These are phyloP conservation scores for Aspergillus panamensis DNA, from an alignment of 495 filamentous ascomycete species.

Conservation along the genomic window DNA sequence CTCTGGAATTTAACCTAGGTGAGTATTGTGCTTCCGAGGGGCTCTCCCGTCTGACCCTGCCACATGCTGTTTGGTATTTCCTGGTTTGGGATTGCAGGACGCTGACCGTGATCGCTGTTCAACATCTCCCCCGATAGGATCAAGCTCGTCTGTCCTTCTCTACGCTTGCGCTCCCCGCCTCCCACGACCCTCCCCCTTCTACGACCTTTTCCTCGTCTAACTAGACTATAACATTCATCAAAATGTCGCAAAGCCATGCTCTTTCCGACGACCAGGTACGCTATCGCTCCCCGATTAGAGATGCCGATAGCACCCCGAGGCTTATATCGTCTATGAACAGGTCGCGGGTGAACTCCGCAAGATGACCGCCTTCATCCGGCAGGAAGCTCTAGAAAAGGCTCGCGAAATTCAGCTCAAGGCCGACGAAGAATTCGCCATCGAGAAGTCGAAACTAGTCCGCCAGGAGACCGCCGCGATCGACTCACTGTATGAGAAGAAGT, in stretches of 20 bases:
- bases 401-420: constrained; percentile 96
- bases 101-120: constrained; percentile 9
- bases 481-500: constrained; percentile 89
- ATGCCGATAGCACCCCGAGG: constrained; percentile 10
- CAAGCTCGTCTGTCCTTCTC: constrained; percentile 4
- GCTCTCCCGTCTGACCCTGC: constrained; percentile 1
- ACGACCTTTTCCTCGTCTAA: constrained; percentile 23
- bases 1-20: constrained; percentile 18
- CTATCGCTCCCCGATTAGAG: constrained; percentile 14
- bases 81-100: background rate
- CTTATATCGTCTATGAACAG: constrained; percentile 44
- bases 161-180: constrained; percentile 14
- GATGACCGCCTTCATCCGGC: constrained; percentile 99
- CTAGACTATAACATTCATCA: constrained; percentile 36
- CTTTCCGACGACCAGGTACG: constrained; percentile 95
- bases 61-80: constrained; percentile 3
- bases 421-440: constrained; percentile 96
- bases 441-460: constrained; percentile 96
- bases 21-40: background rate
- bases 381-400: constrained; percentile 96
- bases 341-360: constrained; percentile 95
- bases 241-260: constrained; percentile 88
- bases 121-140: constrained; percentile 10
- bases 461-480: constrained; percentile 93
- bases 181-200: constrained; percentile 25